Conservation (phyloP, 2,329 filamentous ascomycete genomes). For the Beauveria medogensis region DNA sequence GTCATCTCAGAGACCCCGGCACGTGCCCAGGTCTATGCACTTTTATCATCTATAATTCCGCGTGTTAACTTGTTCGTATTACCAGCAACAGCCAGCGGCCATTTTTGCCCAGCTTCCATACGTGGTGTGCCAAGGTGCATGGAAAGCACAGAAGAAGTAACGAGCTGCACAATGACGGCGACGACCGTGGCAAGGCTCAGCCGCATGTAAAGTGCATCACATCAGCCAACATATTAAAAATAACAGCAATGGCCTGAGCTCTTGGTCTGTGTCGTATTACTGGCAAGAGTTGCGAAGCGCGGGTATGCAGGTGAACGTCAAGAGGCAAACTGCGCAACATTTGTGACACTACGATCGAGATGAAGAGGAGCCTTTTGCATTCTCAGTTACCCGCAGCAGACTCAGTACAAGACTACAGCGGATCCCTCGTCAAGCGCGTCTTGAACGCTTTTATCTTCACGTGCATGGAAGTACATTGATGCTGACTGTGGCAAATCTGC, state of each 20-base stretch:
- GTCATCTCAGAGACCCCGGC: no score
- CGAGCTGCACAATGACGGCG: not conserved
- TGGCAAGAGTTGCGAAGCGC: not conserved
- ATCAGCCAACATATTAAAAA: not conserved
- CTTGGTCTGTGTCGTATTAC: no score
- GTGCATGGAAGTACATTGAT: no score
- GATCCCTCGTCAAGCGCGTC: not conserved
- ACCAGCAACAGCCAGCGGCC: no score
- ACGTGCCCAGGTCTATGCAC: no score
- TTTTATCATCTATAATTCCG: no score
- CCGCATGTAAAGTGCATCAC: not conserved
- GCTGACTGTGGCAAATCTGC: no score
- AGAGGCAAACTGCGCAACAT: not conserved
- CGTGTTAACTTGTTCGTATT: no score
- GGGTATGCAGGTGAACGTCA: not conserved
- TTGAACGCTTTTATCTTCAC: not conserved
- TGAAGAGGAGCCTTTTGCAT: not conserved
- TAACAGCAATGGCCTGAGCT: not conserved
- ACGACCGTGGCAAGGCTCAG: not conserved
- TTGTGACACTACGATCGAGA: not conserved
- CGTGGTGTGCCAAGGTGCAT: not conserved
- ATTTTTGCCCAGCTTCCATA: not conserved
- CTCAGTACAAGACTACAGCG: not conserved
- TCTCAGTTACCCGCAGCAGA: not conserved
- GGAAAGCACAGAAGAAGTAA: not conserved